These are phyloP conservation scores for Brassica napus DNA, from an alignment of 345 rosid species.

Conservation along the genomic window Da-Ae NC_063441.1:18014001-18014500, in stretches of 20 bases:
- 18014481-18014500: constrained; percentile 31
- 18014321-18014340: background rate
- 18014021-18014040: too few species aligned
- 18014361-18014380: constrained; percentile 42
- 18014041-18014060: too few species aligned
- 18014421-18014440: constrained; percentile 59
- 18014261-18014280: background rate
- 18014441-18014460: constrained; percentile 56
- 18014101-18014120: too few species aligned
- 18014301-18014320: background rate
- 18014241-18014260: background rate
- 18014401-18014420: constrained; percentile 31
- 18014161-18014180: background rate
- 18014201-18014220: background rate
- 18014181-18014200: background rate
- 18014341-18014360: constrained; percentile 40
- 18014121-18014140: background rate
- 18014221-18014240: background rate
- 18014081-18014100: too few species aligned
- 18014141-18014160: background rate
- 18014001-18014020: too few species aligned
- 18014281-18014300: background rate
- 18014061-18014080: too few species aligned
- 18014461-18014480: constrained; percentile 26
- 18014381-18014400: constrained; percentile 46